Evolutionary conservation across 2,329 filamentous ascomycete species (phyloP).

Genomic region (Fusarium avenaceum): DNA sequence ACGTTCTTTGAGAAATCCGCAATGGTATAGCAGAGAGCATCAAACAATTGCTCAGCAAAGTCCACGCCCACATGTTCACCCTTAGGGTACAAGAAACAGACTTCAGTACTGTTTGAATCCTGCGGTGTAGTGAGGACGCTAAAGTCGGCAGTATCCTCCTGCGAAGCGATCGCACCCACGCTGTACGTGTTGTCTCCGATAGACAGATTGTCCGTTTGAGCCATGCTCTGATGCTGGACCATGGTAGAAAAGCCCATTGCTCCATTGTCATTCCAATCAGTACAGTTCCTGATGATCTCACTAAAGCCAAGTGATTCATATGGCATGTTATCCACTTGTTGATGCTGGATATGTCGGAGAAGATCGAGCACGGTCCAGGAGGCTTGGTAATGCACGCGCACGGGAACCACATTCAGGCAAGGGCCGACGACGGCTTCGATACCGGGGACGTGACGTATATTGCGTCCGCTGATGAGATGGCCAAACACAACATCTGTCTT

Average conservation of each 20-base stretch:
- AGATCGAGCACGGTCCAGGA: slow-evolving; percentile 54
- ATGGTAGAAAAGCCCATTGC: slow-evolving; percentile 41
- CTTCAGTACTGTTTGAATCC: slow-evolving; percentile 22
- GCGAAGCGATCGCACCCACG: slow-evolving; percentile 35
- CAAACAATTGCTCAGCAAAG: too few relatives aligned
- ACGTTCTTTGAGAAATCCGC: too few relatives aligned
- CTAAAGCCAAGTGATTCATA: slow-evolving; percentile 45
- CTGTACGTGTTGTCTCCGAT: slow-evolving; percentile 39
- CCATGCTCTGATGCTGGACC: slow-evolving; percentile 47
- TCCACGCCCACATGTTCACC: too few relatives aligned
- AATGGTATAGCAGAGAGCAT: too few relatives aligned
- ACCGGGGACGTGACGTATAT: slow-evolving; percentile 6
- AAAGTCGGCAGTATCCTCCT: slow-evolving; percentile 43
- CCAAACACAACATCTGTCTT: slow-evolving; percentile 47
- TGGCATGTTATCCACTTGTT: slow-evolving; percentile 53
- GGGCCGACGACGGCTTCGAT: slow-evolving; percentile 36
- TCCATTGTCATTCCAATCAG: slow-evolving; percentile 39
- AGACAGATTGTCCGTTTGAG: slow-evolving; percentile 14
- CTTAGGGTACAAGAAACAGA: slow-evolving; percentile 25
- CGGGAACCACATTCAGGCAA: slow-evolving; percentile 35
- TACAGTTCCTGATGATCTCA: slow-evolving; percentile 46
- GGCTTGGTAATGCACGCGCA: slow-evolving; percentile 19
- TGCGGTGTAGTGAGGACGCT: slow-evolving; percentile 45
- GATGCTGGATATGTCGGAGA: slow-evolving; percentile 57
- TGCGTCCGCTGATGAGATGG: slow-evolving; percentile 37